A percentile compares a stretch with the other conserved stretches of the same genome.
phyloP scores from a whole-genome alignment of 805 yeast genomes.

The Metschnikowia santaceciliae region DNA sequence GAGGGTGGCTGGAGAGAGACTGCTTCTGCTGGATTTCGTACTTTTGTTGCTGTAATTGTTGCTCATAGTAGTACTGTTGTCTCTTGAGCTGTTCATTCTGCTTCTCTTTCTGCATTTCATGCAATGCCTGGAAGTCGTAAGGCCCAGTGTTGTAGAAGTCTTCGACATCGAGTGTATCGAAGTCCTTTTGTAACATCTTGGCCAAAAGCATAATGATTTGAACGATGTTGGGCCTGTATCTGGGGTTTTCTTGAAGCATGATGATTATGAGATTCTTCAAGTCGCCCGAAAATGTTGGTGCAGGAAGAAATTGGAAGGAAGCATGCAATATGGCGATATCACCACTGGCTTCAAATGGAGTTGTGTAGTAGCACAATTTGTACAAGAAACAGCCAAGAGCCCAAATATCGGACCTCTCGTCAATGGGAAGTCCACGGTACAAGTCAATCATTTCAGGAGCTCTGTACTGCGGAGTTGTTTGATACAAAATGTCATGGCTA shows the following conservation, averaged over 20 bases:
- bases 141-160: slow-evolving; percentile 51
- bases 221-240: slow-evolving; percentile 78
- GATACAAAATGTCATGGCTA: slow-evolving; percentile 79
- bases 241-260: slow-evolving; percentile 79
- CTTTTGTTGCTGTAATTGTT: slow-evolving; percentile 30
- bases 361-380: slow-evolving; percentile 85
- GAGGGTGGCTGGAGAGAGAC: slow-evolving; percentile 12
- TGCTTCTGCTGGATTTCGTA: slow-evolving; percentile 18
- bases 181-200: slow-evolving; percentile 42
- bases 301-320: slow-evolving; percentile 67
- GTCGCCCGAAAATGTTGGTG: slow-evolving; percentile 66
- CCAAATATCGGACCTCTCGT: slow-evolving; percentile 94
- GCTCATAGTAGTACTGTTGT: slow-evolving; percentile 39
- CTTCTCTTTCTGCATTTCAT: slow-evolving; percentile 43
- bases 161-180: slow-evolving; percentile 26
- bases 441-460: slow-evolving; percentile 96
- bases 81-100: slow-evolving; percentile 33
- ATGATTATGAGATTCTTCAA: slow-evolving; percentile 72
- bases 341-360: slow-evolving; percentile 89
- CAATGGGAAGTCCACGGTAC: slow-evolving; percentile 76
- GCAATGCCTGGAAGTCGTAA: slow-evolving; percentile 54
- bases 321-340: slow-evolving; percentile 86
- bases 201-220: slow-evolving; percentile 70
- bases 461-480: slow-evolving; percentile 94
- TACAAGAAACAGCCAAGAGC: slow-evolving; percentile 90